Evolutionary conservation across 2,329 filamentous ascomycete genomes (phyloP), one percentile per base, ranked within the genome.

Genomic region (Colletotrichum phormii): DNA sequence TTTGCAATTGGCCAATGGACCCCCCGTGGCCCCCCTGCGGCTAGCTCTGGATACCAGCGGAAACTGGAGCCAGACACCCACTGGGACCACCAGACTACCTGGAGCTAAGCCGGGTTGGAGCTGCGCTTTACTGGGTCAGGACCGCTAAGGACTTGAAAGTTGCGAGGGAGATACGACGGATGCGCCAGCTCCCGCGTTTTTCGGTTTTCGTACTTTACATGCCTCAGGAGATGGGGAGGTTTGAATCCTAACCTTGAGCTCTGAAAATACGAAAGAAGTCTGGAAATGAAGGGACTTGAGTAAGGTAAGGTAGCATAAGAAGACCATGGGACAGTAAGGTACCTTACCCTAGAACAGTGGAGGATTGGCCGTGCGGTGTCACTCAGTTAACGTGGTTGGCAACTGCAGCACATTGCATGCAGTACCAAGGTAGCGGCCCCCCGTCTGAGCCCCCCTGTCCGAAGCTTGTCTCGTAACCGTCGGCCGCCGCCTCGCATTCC

Each of bases 401-500:
- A 22, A 22, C 35, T 29, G 33, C 53, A 42, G 35, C 35, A 42
- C 35, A 18, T 42, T 24, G 60, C 12, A 53, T 18, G 46, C 46
- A 63, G 22, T 22, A 18, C 33, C 33, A 15, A 22, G 33, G 42
- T 35, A 51, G 64, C 29, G 24, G 54, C 9, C 18, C 24, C 64
- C 64, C 53, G n/a, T 49, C 54, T 35, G 64, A 33, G 55, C 26
- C 49, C 70, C 67, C 71, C 66, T 53, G 54, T 55, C 29, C 37
- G 66, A 72, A 70, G 71, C 71, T 72, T 70, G 66, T 72, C 65
- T 72, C 65, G 70, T 70, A 70, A 72, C 60, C 55, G 60, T 70
- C 60, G 66, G 70, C 66, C 70, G 67, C 67, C 55, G 58, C 66
- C 61, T 63, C 31, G 61, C 71, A 70, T 70, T 63, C 64, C 64